A percentile compares a stretch with the other conserved stretches of the same genome.
These are phyloP conservation scores for Grifola frondosa DNA, from an alignment of 1,284 basidiomycete genomes.

Conservation along the genomic window DNA sequence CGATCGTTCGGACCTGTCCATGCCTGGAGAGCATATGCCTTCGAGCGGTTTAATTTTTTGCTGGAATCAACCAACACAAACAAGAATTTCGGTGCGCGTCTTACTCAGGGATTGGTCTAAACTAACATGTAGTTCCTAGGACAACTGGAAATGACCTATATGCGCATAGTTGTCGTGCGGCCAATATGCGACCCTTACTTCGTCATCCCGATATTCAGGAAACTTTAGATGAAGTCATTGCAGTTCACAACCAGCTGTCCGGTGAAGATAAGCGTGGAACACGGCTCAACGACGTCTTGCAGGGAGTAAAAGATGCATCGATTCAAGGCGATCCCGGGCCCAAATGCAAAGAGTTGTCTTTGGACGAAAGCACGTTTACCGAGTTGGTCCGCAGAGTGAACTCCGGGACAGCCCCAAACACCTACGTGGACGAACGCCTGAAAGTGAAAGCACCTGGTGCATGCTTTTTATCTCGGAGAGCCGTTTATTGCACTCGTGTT, in stretches of 20 bases:
- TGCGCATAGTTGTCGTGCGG: slow-evolving; percentile 9
- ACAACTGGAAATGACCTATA: slow-evolving; percentile 15
- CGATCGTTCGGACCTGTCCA: slow-evolving; percentile 36
- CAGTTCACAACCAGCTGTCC: not conserved
- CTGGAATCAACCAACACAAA: slow-evolving; percentile 36
- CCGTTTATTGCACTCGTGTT: not conserved
- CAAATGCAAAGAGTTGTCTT: no score
- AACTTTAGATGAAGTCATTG: not conserved
- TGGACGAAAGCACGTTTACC: no score
- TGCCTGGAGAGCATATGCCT: slow-evolving; percentile 32
- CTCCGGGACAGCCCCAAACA: not conserved
- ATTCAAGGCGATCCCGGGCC: no score
- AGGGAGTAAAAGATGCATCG: no score
- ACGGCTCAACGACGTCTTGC: slow-evolving; percentile 2
- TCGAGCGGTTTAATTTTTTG: slow-evolving; percentile 33
- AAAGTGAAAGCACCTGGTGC: not conserved
- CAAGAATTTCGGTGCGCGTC: not conserved
- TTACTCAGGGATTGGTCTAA: no score
- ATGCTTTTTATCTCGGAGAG: not conserved
- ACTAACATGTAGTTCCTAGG: slow-evolving; percentile 2
- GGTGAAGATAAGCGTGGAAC: slow-evolving; percentile 11
- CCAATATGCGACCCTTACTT: slow-evolving; percentile 12
- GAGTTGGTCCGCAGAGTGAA: no score
- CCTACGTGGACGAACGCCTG: not conserved
- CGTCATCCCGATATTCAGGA: slow-evolving; percentile 1